These are phyloP conservation scores for Boletus tomentosulus DNA, from an alignment of 768 basidiomycete genomes.

Conservation along the genomic window DNA sequence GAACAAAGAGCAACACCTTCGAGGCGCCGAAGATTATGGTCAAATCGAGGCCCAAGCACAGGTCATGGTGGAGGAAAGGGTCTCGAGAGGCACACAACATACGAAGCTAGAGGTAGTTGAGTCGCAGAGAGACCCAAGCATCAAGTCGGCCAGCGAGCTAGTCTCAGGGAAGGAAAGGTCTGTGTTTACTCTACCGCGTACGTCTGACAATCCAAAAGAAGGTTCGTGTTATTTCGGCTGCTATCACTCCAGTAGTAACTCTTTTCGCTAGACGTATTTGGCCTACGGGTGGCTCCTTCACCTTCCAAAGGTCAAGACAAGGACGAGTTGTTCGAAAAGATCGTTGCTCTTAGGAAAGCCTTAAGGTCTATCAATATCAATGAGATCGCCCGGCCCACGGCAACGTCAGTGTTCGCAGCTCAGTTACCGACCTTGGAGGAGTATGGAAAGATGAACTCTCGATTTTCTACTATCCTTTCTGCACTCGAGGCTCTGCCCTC, in stretches of 20 bases:
- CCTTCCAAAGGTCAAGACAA: slow-evolving; percentile 38
- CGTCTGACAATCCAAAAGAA: slow-evolving; percentile 13
- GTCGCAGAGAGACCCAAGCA: not conserved
- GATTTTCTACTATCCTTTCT: slow-evolving; percentile 42
- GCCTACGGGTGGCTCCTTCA: slow-evolving; percentile 37
- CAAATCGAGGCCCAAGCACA: slow-evolving; percentile 1
- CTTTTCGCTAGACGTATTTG: slow-evolving; percentile 53
- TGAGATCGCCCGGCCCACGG: slow-evolving; percentile 43
- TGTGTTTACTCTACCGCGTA: not conserved
- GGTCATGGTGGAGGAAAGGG: not conserved
- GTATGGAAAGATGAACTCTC: slow-evolving; percentile 42
- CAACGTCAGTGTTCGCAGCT: slow-evolving; percentile 30
- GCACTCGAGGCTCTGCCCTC: slow-evolving; percentile 47
- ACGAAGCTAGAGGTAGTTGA: slow-evolving; percentile 2
- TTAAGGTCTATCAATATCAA: slow-evolving; percentile 61
- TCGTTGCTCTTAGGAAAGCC: slow-evolving; percentile 54
- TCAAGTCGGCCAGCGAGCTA: not conserved
- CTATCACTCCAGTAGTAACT: slow-evolving; percentile 4
- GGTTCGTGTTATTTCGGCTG: slow-evolving; percentile 16
- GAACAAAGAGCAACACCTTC: not conserved
- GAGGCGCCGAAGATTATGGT: slow-evolving; percentile 1
- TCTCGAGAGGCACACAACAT: not conserved
- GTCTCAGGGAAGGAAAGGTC: slow-evolving; percentile 1
- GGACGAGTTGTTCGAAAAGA: slow-evolving; percentile 43
- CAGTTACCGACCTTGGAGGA: slow-evolving; percentile 51